Evolutionary conservation across 495 filamentous ascomycete genomes (phyloP), one percentile per base, ranked within the genome.

Genomic region (Aspergillus carlsbadensis): DNA sequence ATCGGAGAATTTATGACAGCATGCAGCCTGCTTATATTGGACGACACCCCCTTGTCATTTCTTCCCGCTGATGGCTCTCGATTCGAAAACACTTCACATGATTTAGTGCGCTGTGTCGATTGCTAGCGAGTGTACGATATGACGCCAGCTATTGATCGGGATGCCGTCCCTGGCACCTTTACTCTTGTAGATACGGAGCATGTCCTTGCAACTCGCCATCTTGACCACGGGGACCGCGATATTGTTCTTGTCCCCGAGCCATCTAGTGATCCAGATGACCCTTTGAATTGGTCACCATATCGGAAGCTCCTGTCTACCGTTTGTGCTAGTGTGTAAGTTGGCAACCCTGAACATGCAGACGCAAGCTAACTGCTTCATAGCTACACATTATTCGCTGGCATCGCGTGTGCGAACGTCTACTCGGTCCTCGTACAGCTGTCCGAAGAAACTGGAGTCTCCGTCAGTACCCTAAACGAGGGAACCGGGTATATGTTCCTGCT

Each of bases 401-500:
- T 86, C 52, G 77, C 80, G 3, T 70, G 76, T 37, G 79, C 84
- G 2, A 80, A 82, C 0, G 81, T 86, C 10, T 88, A 87, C 58
- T 84, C 81, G 1, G 80, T 88, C 1, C 67, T 86, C 11, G 79
- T 76, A 3, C 80, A 82, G 1, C 78, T 88, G 14, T 80, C 79
- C 2, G 69, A 83, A 49, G 76, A 73, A 24, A 81, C 84, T 0
- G 78, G 78, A 0, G 58, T 88, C 6, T 78, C 81, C 3, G 67
- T 84, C 14, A 70, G 53, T 20, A 79, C 81, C 13, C 60, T 85
- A 10, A 84, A 82, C 58, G 70, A 81, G 48, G 85, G 86, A 29
- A 88, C 83, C 0, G 85, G 85, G 5, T 86, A 83, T 65, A 77
- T 87, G 75, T 85, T 86, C 54, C 62, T 87, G 52, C 62, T 85